Evolutionary conservation across 2,329 filamentous ascomycete genomes (phyloP).

Genomic region (Fusarium temperatum): DNA sequence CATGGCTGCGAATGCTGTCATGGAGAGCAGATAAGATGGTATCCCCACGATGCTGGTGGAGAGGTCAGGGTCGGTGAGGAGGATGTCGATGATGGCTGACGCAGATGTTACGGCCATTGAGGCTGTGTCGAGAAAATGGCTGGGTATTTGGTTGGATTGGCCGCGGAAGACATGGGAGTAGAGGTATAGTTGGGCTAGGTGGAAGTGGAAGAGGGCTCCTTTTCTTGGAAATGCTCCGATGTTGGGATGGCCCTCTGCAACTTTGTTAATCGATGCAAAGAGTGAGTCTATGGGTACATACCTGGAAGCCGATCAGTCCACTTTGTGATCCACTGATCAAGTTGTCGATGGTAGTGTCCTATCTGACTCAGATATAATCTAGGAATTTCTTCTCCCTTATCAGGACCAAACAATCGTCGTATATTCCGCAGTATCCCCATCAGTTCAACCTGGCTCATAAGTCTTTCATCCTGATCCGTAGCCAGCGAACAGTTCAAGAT

Average conservation of each 20-base stretch:
- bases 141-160: slow-evolving; percentile 45
- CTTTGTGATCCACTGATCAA: slow-evolving; percentile 50
- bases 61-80: slow-evolving; percentile 54
- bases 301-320: slow-evolving; percentile 47
- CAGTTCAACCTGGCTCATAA: slow-evolving; percentile 66
- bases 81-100: slow-evolving; percentile 54
- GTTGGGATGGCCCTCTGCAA: slow-evolving; percentile 44
- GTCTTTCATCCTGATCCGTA: slow-evolving; percentile 63
- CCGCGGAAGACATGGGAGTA: slow-evolving; percentile 54
- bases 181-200: slow-evolving; percentile 53
- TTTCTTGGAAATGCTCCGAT: slow-evolving; percentile 53
- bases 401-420: slow-evolving; percentile 63
- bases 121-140: slow-evolving; percentile 47
- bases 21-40: slow-evolving; percentile 60
- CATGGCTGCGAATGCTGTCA: slow-evolving; percentile 63
- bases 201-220: slow-evolving; percentile 52
- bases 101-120: slow-evolving; percentile 50
- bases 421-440: slow-evolving; percentile 66
- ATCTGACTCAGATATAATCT: slow-evolving; percentile 61
- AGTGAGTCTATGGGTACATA: slow-evolving; percentile 9
- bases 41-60: slow-evolving; percentile 53
- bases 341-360: slow-evolving; percentile 44
- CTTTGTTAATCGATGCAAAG: neutral
- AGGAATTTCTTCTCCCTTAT: slow-evolving; percentile 61
- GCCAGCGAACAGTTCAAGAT: slow-evolving; percentile 61